Conservation (phyloP, 805 yeast species). For the Lipomyces japonicus region DNA sequence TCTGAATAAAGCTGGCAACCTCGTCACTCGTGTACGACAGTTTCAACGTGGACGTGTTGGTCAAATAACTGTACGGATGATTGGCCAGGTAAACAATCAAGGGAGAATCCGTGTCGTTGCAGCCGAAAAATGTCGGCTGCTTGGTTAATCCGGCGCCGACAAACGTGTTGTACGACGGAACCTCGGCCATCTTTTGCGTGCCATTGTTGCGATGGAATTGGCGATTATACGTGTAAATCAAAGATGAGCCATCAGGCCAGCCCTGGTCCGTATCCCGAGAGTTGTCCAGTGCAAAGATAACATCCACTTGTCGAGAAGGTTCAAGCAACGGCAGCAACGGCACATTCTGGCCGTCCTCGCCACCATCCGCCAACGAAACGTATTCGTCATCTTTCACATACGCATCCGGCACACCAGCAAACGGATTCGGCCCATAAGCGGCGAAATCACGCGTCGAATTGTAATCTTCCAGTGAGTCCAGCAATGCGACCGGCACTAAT, state of each 20-base stretch:
- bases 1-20: slow-evolving; percentile 56
- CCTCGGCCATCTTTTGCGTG: slow-evolving; percentile 58
- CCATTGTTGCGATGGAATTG: slow-evolving; percentile 42
- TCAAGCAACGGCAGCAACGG: slow-evolving; percentile 66
- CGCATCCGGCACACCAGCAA: slow-evolving; percentile 36
- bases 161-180: slow-evolving; percentile 54
- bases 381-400: neutral
- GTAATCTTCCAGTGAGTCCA: slow-evolving; percentile 41
- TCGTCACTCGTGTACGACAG: slow-evolving; percentile 58
- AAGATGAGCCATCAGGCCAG: slow-evolving; percentile 69
- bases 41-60: slow-evolving; percentile 72
- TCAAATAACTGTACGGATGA: slow-evolving; percentile 56
- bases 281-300: slow-evolving; percentile 62
- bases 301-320: slow-evolving; percentile 57
- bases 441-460: slow-evolving; percentile 50
- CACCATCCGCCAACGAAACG: slow-evolving; percentile 64
- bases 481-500: slow-evolving; percentile 29
- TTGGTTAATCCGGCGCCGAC: slow-evolving; percentile 48
- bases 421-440: slow-evolving; percentile 70
- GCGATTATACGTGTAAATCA: slow-evolving; percentile 48
- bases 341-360: slow-evolving; percentile 70
- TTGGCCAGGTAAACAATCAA: slow-evolving; percentile 76
- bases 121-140: slow-evolving; percentile 79
- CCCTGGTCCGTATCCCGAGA: slow-evolving; percentile 56
- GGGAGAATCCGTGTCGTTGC: slow-evolving; percentile 47